Evolutionary conservation across 345 rosid species (phyloP), one percentile per base, ranked within the genome.

Genomic region (Mangifera indica): DNA sequence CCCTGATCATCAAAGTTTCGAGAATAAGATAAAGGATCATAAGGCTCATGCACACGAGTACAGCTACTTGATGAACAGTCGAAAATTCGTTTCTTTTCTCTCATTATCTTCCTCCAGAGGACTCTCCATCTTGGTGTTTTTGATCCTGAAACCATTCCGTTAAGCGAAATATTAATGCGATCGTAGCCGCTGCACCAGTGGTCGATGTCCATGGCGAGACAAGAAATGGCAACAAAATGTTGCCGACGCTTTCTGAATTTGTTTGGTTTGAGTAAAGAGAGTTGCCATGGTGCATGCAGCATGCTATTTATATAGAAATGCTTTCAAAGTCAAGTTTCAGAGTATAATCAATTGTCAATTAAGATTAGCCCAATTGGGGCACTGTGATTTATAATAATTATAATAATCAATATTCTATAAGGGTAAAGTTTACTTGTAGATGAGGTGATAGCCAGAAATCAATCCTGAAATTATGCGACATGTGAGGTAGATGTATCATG

Each of bases 1-100:
- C 76, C 84, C 21, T 82, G 74, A 63, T 85, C 88, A 63, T 85
- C 88, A 11, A 85, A 85, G 72, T 85, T 85, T 72, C 73, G 82
- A 2, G 81, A 61, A 26, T 85, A 85, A 0, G 70, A 48, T 10
- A 26, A 60, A 67, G 86, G 76, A 67, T 85, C 84, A 60, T 85
- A 85, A 5, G 84, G 71, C 34, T 63, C 68, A 53, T 78, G 80
- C 20, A 68, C 56, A 9, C 17, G 40, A 34, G 55, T n/a, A 0
- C 40, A 42, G 10, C 25, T 2, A 15, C 49, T 40, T 0, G 82
- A 78, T 1, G 72, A 69, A 20, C 76, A 69, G 48, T 71, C 7
- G 21, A 72, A 73, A 13, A 72, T 13, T 65, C 66, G 78, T 68
- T 65, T 71, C 73, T 75, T 81, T 46, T 66, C 72, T 73, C 15